Conservation (phyloP, 768 basidiomycete genomes). For the Termitomyces sp. region DNA sequence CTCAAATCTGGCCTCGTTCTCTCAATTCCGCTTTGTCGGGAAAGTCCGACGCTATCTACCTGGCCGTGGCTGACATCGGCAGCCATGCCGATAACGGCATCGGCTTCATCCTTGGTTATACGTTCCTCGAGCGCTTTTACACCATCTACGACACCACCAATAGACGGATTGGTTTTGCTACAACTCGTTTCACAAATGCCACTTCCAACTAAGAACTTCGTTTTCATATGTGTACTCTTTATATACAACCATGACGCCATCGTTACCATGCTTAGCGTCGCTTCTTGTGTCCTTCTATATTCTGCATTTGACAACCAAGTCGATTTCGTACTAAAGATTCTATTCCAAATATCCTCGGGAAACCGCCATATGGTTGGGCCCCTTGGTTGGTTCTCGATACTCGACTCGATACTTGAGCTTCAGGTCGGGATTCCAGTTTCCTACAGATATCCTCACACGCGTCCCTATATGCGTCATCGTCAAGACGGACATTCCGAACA, state of each 20-base stretch:
- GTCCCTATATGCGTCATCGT: no score
- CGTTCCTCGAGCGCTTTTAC: slow-evolving; percentile 59
- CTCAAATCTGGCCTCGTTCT: slow-evolving; percentile 30
- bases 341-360: no score
- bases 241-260: not conserved
- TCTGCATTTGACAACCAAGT: no score
- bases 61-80: slow-evolving; percentile 33
- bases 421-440: no score
- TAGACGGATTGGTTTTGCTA: slow-evolving; percentile 50
- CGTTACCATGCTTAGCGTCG: no score
- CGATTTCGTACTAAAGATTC: no score
- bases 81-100: slow-evolving; percentile 33
- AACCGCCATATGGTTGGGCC: no score
- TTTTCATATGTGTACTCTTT: not conserved
- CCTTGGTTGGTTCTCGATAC: no score
- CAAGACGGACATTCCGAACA: no score
- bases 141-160: slow-evolving; percentile 57
- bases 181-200: slow-evolving; percentile 43
- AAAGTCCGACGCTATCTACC: slow-evolving; percentile 20
- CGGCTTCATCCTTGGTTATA: slow-evolving; percentile 49
- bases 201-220: slow-evolving; percentile 27
- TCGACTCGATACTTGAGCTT: no score
- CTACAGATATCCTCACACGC: no score
- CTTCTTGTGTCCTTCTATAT: no score
- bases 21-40: slow-evolving; percentile 32